Evolutionary conservation across 257 asterid genomes (phyloP), one percentile per base, ranked within the genome.

Genomic region (Lycium barbarum): DNA sequence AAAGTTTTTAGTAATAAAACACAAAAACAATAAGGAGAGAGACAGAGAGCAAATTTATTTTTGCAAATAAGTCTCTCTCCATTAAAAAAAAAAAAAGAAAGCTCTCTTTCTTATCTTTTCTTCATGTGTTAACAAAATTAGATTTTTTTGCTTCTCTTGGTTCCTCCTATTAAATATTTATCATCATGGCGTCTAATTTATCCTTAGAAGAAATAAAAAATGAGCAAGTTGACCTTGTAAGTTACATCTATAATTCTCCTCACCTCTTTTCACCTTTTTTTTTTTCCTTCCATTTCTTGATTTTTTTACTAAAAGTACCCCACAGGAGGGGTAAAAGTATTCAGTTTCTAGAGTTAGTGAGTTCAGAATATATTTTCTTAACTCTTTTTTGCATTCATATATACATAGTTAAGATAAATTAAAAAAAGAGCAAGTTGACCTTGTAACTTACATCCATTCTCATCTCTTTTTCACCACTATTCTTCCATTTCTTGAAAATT

Each of bases 161-260:
- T 73, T 83, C 51, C 74, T 78, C 65, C 47, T 57, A 40, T 47
- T 67, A 80, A 13, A 18, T 40, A 4, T 40, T 2, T 79, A 68
- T 15, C 58, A 84, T 72, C 91, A 93, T 93, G 97, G 86, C 91
- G 62, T 79, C 94, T 0, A 87, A 88, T 15, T 85, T 87, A 11
- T 87, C 93, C 2, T 63, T 93, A 20, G 98, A 93, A 55, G 95
- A 86, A 17, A 89, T 94, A 9, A 92, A 88, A 80, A 94, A 93
- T 80, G 95, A 94, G 84, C 87, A 85, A 61, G 63, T 91, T 67
- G 98, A 94, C 83, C 93, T 94, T 9, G 98, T 94, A 91, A 90
- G 94, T 83, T 15, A 76, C 1, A 1, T 76, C 8, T 22, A 58
- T 54, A 54, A 13, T 14, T 57, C 20, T 57, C 20, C 62, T 55